Evolutionary conservation across 495 filamentous ascomycete genomes (phyloP).

Genomic region (Penicillium macrosclerotiorum): DNA sequence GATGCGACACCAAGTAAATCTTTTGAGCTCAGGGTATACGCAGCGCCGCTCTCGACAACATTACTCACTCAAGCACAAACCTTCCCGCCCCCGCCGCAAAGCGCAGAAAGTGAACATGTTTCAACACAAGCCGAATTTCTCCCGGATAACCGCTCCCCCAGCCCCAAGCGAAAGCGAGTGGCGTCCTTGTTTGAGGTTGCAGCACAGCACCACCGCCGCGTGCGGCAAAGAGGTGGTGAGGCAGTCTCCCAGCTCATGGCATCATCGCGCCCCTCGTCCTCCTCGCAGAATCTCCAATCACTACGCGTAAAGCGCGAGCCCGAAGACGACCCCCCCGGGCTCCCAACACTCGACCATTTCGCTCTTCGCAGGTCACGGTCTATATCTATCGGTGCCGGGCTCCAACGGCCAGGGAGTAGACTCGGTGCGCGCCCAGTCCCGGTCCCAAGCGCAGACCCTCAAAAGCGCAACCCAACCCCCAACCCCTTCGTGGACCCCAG

Average conservation of each 20-base stretch:
- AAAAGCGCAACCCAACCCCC: slow-evolving; percentile 26
- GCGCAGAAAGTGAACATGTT: slow-evolving; percentile 16
- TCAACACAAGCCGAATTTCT: slow-evolving; percentile 38
- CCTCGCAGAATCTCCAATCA: slow-evolving; percentile 34
- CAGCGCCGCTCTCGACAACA: slow-evolving; percentile 34
- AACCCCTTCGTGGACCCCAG: slow-evolving; percentile 26
- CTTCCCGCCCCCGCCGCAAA: slow-evolving; percentile 33
- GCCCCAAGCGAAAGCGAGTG: slow-evolving; percentile 55
- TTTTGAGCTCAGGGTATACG: slow-evolving; percentile 41
- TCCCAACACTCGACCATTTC: slow-evolving; percentile 34
- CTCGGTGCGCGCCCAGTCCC: slow-evolving; percentile 15
- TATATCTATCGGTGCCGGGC: slow-evolving; percentile 36
- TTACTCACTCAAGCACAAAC: slow-evolving; percentile 34
- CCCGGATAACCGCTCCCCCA: slow-evolving; percentile 40
- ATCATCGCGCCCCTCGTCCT: slow-evolving; percentile 29
- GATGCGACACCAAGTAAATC: slow-evolving; percentile 11
- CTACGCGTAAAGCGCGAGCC: slow-evolving; percentile 41
- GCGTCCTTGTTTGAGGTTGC: slow-evolving; percentile 59
- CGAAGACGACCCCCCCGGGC: slow-evolving; percentile 31
- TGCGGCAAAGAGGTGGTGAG: slow-evolving; percentile 54
- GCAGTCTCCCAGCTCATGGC: slow-evolving; percentile 57
- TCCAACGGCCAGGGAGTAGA: slow-evolving; percentile 22
- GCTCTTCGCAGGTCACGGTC: slow-evolving; percentile 35
- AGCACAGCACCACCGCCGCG: slow-evolving; percentile 52
- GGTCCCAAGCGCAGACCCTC: slow-evolving; percentile 15